Base-by-base conservation (phyloP, 108 stramenopile species). In the Ochromonas danica region DNA sequence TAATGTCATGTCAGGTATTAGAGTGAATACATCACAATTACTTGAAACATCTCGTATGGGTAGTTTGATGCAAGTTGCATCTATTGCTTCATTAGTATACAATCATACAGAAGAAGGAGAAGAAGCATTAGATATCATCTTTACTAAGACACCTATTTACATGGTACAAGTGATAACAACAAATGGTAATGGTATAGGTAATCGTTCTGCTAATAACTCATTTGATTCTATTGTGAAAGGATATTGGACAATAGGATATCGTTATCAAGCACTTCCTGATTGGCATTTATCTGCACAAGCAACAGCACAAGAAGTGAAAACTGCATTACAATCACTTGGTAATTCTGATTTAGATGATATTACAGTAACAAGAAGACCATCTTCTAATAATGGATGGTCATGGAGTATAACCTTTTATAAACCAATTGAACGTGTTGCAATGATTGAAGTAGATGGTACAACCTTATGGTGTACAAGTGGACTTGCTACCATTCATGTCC, bases 91-190 rank as follows among this genome's bases (percentile, higher is more conserved):
- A 10, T 31, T 67, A 10, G 35, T 67, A 14, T 33, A 10, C 14
- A 67, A 67, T 67, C 31, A 31, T 3, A 67, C 63, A 6, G 17
- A 3, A 10, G 31, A 6, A 10, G 63, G 63, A 67, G 63, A 67
- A 28, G 17, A 10, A 22, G 63, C 35, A 36, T 10, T 67, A 6
- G 63, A 67, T 36, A 33, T 67, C 25, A 36, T 67, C 25, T 67
- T 67, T 10, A 33, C 31, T 33, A 6, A 67, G 35, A 3, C 63
- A 35, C 63, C 63, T 35, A 25, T 36, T 35, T 33, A 67, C 35
- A 35, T 67, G 63, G 35, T 67, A 14, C 63, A 67, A 67, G 35
- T 36, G 17, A 67, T 67, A 3, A 67, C 63, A 67, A 35, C 63
- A 22, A 28, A 25, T 33, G 63, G 63, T 67, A 6, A 67, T 28